Evolutionary conservation across 2,329 filamentous ascomycete genomes (phyloP).

Genomic region (Paracoccidioides lutzii): DNA sequence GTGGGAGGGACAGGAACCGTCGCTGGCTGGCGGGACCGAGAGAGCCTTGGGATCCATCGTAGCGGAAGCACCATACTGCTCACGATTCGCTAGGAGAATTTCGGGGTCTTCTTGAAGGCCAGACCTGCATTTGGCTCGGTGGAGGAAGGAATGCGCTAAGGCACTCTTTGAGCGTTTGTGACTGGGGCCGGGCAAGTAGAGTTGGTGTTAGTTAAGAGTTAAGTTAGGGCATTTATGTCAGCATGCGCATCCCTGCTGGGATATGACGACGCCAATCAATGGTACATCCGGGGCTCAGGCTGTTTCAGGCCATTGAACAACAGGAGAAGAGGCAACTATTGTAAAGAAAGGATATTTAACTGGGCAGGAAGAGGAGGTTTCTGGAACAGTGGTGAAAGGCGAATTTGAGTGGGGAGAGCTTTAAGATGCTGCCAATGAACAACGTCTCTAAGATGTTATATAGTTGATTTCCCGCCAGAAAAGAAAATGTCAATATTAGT

Average conservation of each 20-base stretch:
- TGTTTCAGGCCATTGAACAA: neutral
- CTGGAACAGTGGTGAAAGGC: too few relatives aligned
- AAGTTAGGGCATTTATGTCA: neutral
- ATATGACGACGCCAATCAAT: neutral
- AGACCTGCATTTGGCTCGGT: slow-evolving; percentile 38
- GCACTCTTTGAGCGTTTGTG: slow-evolving; percentile 44
- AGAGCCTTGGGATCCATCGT: slow-evolving; percentile 17
- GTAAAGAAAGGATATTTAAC: neutral
- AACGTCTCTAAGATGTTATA: too few relatives aligned
- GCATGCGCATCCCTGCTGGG: neutral
- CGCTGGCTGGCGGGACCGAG: slow-evolving; percentile 16
- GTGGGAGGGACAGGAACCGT: slow-evolving; percentile 10
- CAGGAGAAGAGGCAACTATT: neutral
- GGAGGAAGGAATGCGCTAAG: slow-evolving; percentile 42
- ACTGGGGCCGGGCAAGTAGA: slow-evolving; percentile 13
- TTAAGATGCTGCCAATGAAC: too few relatives aligned
- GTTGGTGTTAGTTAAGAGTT: neutral
- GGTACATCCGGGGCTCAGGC: neutral
- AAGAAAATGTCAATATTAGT: neutral
- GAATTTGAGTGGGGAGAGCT: too few relatives aligned
- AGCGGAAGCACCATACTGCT: slow-evolving; percentile 8
- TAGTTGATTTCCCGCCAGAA: too few relatives aligned
- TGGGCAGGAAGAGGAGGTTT: too few relatives aligned
- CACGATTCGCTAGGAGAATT: slow-evolving; percentile 10
- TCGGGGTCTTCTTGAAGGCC: slow-evolving; percentile 26